Evolutionary conservation across 768 basidiomycete genomes (phyloP).

Genomic region (Hebeloma cylindrosporum): DNA sequence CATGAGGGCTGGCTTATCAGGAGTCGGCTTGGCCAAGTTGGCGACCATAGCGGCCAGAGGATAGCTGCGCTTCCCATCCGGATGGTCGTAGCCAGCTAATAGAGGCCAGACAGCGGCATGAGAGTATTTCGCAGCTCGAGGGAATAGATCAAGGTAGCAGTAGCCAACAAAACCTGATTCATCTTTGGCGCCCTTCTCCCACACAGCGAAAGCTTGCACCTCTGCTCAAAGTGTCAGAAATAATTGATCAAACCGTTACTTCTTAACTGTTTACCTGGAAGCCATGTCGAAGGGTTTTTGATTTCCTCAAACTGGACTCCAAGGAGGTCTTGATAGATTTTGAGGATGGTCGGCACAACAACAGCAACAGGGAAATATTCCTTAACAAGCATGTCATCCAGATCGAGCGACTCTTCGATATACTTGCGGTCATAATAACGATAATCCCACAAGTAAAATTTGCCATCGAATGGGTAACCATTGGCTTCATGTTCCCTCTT

Average conservation of each 20-base stretch:
- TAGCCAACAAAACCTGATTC: slow-evolving; percentile 77
- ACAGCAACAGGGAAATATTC: slow-evolving; percentile 87
- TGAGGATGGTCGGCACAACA: slow-evolving; percentile 79
- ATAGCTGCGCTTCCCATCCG: slow-evolving; percentile 62
- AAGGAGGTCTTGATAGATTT: slow-evolving; percentile 82
- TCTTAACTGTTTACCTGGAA: slow-evolving; percentile 54
- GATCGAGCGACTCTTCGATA: slow-evolving; percentile 61
- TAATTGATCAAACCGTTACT: not conserved
- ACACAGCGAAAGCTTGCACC: slow-evolving; percentile 82
- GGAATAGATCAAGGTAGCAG: slow-evolving; percentile 87
- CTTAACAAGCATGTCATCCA: slow-evolving; percentile 80
- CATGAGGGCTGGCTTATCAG: slow-evolving; percentile 81
- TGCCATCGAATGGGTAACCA: slow-evolving; percentile 63
- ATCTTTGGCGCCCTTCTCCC: slow-evolving; percentile 76
- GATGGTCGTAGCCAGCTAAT: slow-evolving; percentile 59
- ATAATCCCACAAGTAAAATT: slow-evolving; percentile 87
- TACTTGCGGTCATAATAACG: slow-evolving; percentile 69
- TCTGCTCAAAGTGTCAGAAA: slow-evolving; percentile 36
- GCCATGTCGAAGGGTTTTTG: slow-evolving; percentile 66
- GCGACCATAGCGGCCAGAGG: slow-evolving; percentile 87
- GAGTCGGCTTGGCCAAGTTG: slow-evolving; percentile 83
- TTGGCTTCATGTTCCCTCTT: slow-evolving; percentile 65
- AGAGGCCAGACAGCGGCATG: slow-evolving; percentile 88
- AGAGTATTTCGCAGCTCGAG: slow-evolving; percentile 81
- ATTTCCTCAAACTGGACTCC: slow-evolving; percentile 72